Conservation (phyloP, 2,329 filamentous ascomycete species). For the Diaporthe caulivora region DNA sequence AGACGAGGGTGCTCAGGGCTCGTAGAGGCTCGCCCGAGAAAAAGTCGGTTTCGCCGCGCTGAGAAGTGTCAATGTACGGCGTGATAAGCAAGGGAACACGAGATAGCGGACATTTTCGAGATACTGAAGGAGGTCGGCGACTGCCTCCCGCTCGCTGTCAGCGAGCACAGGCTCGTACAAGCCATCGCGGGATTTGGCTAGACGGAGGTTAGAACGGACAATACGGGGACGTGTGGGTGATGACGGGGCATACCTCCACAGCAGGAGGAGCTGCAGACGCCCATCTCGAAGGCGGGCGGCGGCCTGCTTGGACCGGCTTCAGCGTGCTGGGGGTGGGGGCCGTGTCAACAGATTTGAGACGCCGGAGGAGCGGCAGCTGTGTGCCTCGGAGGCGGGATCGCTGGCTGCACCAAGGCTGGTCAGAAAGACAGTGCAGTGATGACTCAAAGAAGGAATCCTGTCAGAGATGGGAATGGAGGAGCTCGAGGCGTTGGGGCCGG, state of each 20-base stretch:
- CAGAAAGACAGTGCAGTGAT: constrained; percentile 10
- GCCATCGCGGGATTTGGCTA: constrained; percentile 82
- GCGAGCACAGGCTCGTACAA: constrained; percentile 90
- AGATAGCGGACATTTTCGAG: constrained; percentile 85
- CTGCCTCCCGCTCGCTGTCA: constrained; percentile 96
- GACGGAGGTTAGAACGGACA: constrained; percentile 40
- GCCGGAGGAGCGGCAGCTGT: constrained; percentile 34
- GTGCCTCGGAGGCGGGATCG: constrained; percentile 35
- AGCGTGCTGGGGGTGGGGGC: constrained; percentile 30
- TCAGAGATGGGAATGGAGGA: constrained; percentile 34
- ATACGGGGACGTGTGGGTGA: constrained; percentile 28
- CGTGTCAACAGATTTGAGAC: constrained; percentile 31
- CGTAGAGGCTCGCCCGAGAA: constrained; percentile 95
- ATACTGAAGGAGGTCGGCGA: constrained; percentile 94
- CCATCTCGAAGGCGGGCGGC: constrained; percentile 61
- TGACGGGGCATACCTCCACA: constrained; percentile 62
- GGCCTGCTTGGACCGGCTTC: constrained; percentile 35
- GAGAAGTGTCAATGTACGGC: constrained; percentile 49
- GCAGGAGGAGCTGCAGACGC: constrained; percentile 72
- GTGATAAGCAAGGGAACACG: background rate
- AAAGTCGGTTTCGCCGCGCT: constrained; percentile 98
- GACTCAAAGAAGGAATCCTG: constrained; percentile 10
- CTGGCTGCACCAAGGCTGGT: constrained; percentile 22
- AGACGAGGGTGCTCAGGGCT: constrained; percentile 94
- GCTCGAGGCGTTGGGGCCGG: constrained; percentile 32